Conservation (phyloP, 2,329 filamentous ascomycete species). For the Leptographium lundbergii region DNA sequence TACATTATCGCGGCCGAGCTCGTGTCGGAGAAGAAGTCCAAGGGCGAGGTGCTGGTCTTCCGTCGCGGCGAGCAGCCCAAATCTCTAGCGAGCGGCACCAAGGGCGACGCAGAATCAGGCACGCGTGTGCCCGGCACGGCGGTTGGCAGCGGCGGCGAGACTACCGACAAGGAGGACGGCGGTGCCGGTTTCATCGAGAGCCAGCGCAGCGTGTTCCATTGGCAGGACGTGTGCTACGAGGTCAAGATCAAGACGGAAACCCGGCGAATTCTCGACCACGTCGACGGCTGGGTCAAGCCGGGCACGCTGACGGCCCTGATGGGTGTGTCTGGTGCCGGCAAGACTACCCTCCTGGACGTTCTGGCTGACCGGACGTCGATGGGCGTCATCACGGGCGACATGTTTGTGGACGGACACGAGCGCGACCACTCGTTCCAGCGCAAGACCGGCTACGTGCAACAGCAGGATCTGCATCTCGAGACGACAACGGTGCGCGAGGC, state of each 20-base stretch:
- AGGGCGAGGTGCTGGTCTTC: slow-evolving; percentile 67
- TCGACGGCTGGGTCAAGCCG: slow-evolving; percentile 89
- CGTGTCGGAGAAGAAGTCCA: slow-evolving; percentile 55
- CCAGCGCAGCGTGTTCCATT: slow-evolving; percentile 73
- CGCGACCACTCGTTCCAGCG: slow-evolving; percentile 78
- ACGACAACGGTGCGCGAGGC: slow-evolving; percentile 83
- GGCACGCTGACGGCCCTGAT: slow-evolving; percentile 82
- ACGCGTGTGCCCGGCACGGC: slow-evolving; percentile 32
- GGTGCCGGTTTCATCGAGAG: slow-evolving; percentile 30
- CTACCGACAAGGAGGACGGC: slow-evolving; percentile 23
- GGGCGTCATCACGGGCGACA: slow-evolving; percentile 78
- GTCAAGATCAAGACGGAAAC: slow-evolving; percentile 67
- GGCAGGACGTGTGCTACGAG: slow-evolving; percentile 69
- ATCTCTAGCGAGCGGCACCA: slow-evolving; percentile 46
- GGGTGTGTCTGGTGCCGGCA: slow-evolving; percentile 84
- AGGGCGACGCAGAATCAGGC: slow-evolving; percentile 45
- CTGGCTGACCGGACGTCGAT: slow-evolving; percentile 77
- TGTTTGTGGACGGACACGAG: slow-evolving; percentile 52
- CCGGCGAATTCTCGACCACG: slow-evolving; percentile 70
- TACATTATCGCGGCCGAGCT: slow-evolving; percentile 57
- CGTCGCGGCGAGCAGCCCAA: slow-evolving; percentile 53
- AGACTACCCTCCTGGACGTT: slow-evolving; percentile 79
- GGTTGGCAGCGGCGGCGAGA: slow-evolving; percentile 10
- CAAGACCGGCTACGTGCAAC: slow-evolving; percentile 84
- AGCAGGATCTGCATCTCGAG: slow-evolving; percentile 78